phyloP scores from a whole-genome alignment of 2,329 filamentous ascomycete species.

The Aschersonia sp. region DNA sequence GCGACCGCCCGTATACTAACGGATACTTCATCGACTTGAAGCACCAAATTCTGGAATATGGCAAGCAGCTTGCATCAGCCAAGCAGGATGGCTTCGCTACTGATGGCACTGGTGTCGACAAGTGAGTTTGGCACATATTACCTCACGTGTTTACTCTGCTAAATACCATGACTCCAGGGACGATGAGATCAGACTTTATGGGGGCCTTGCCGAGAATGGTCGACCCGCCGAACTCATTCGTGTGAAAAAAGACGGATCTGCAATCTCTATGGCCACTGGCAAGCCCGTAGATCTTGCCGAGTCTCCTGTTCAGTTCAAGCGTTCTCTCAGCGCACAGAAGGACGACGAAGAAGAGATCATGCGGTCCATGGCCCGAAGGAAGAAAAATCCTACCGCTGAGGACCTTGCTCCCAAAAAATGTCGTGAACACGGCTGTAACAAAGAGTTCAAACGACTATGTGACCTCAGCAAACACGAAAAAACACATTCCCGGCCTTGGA shows the following conservation, averaged over 20 bases:
- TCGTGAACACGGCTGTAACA: constrained; percentile 61
- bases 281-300: constrained; percentile 44
- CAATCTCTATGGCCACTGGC: constrained; percentile 63
- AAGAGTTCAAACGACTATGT: constrained; percentile 93
- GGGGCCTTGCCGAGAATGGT: constrained; percentile 70
- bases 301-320: constrained; percentile 41
- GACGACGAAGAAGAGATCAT: constrained; percentile 71
- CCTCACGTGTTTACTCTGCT: constrained; percentile 13
- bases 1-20: constrained; percentile 85
- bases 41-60: constrained; percentile 85
- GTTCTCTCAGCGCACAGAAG: constrained; percentile 52
- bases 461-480: constrained; percentile 98
- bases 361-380: constrained; percentile 89
- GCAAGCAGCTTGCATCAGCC: constrained; percentile 63
- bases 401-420: constrained; percentile 71
- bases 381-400: constrained; percentile 81
- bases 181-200: constrained; percentile 67
- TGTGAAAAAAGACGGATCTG: constrained; percentile 65
- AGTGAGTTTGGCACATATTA: constrained; percentile 30
- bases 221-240: constrained; percentile 74
- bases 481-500: constrained; percentile 92
- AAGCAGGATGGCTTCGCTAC: constrained; percentile 51
- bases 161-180: constrained; percentile 15
- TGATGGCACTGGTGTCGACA: constrained; percentile 42
- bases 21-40: constrained; percentile 95